Conservation (phyloP, 164 flowering plant species). For the Liquidambar formosana region DNA sequence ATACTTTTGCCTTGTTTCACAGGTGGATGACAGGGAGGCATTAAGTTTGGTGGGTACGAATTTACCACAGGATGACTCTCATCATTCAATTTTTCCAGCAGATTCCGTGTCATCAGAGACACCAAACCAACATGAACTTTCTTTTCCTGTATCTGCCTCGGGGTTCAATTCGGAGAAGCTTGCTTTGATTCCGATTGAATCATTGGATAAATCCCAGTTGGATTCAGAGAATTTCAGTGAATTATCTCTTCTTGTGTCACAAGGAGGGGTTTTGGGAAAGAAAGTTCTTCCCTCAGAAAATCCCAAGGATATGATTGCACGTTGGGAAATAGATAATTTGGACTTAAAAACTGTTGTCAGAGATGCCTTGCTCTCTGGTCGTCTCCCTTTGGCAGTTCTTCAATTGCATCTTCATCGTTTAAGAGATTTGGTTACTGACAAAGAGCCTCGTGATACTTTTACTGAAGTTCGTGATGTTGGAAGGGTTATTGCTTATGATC, state of each 20-base stretch:
- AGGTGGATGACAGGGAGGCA: constrained; percentile 50
- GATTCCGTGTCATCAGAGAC: constrained; percentile 30
- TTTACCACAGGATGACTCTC: constrained; percentile 40
- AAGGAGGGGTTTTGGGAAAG: constrained; percentile 30
- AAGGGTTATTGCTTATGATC: constrained; percentile 92
- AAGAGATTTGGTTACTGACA: constrained; percentile 41
- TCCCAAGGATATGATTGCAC: constrained; percentile 90
- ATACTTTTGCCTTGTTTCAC: constrained; percentile 15
- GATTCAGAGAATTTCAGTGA: constrained; percentile 33
- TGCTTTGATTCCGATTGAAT: constrained; percentile 50
- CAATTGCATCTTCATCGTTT: constrained; percentile 81
- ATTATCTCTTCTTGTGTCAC: constrained; percentile 36
- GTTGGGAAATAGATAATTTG: constrained; percentile 78
- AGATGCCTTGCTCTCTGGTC: constrained; percentile 89
- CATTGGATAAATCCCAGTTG: constrained; percentile 16
- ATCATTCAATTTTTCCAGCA: constrained; percentile 27
- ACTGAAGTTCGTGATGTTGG: constrained; percentile 87
- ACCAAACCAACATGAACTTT: constrained; percentile 28
- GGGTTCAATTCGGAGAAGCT: constrained; percentile 36
- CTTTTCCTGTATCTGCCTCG: constrained; percentile 26
- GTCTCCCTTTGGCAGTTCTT: constrained; percentile 97
- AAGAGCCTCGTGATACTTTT: constrained; percentile 75
- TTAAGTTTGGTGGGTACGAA: constrained; percentile 20
- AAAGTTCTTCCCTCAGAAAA: constrained; percentile 58
- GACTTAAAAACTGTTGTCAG: constrained; percentile 79